Base-by-base conservation (phyloP, 805 yeast genomes). In the Candida tibetensis region DNA sequence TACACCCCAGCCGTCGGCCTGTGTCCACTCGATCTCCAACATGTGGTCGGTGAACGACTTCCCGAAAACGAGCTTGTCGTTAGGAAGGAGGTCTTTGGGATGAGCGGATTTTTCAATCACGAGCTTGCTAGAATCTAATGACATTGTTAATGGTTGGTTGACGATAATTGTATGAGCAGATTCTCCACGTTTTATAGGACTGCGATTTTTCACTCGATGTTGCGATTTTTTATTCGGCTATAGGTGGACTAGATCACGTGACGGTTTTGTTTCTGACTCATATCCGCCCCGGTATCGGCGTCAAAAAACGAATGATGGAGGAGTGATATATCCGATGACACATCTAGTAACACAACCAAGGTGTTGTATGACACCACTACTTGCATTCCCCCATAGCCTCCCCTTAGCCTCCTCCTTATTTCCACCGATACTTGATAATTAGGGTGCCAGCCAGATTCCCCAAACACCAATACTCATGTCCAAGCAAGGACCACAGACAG, bases 21-120 rank as follows among this genome's bases (percentile, higher is more conserved):
- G 47, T 19, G 55, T 52, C 62, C 62, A 57, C 32, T 57, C 62
- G 22, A 57, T 30, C 46, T 56, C 60, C 47, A 56, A 44, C 49
- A 57, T 57, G 47, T 57, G 62, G 50, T 57, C 60, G 36, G 60
- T 45, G 48, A 57, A 57, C 14, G 55, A 42, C 41, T 52, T 52
- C 13, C 62, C 62, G 32, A 57, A 57, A 28, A 46, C 52, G 48
- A 57, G 51, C 42, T 48, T 34, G 16, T 54, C 58, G 30, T 57
- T 54, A 16, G 62, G 58, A 17, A 53, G 42, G 33, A 44, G 47
- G 4, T 42, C 48, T 46, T 50, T 53, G 28, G 62, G 50, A 3
- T 49, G 40, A 31, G 53, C 39, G 40, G 60, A 48, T 28, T 46
- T 48, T 22, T 48, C 48, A 34, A 56, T 47, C 17, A 41, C 36